Evolutionary conservation across 441 rosid genomes (phyloP).

Genomic region (Codiaeum variegatum): DNA sequence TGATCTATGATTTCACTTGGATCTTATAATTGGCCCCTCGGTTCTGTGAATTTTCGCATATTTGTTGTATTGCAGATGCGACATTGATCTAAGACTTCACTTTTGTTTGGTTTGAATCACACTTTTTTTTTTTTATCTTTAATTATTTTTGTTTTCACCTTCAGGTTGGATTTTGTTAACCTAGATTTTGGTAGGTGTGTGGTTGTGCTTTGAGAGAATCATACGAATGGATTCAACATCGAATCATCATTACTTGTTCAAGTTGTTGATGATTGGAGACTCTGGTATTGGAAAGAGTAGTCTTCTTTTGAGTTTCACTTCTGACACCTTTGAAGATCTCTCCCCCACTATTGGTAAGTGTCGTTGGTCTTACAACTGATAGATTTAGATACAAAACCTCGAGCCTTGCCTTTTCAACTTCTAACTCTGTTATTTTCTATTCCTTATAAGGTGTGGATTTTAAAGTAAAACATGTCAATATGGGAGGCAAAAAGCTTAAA

Average conservation of each 20-base stretch:
- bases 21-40: neutral
- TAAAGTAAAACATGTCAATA: slow-evolving; percentile 39
- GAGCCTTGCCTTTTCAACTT: neutral
- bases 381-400: neutral
- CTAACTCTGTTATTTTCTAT: neutral
- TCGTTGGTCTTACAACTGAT: neutral
- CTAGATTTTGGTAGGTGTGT: neutral
- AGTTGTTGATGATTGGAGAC: slow-evolving; percentile 56
- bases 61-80: neutral
- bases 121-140: neutral
- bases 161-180: neutral
- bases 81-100: neutral
- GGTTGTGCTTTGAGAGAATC: neutral
- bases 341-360: slow-evolving; percentile 51
- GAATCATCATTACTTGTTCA: slow-evolving; percentile 46
- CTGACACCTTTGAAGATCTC: slow-evolving; percentile 30
- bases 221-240: slow-evolving; percentile 34
- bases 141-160: neutral
- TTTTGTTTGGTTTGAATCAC: neutral
- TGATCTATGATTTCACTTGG: neutral
- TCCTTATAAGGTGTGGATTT: slow-evolving; percentile 1
- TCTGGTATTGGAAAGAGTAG: slow-evolving; percentile 56
- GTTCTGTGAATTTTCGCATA: neutral
- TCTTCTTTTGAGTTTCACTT: slow-evolving; percentile 51
- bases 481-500: slow-evolving; percentile 58